phyloP scores from a whole-genome alignment of 768 basidiomycete genomes.

The Phallus indusiatus region DNA sequence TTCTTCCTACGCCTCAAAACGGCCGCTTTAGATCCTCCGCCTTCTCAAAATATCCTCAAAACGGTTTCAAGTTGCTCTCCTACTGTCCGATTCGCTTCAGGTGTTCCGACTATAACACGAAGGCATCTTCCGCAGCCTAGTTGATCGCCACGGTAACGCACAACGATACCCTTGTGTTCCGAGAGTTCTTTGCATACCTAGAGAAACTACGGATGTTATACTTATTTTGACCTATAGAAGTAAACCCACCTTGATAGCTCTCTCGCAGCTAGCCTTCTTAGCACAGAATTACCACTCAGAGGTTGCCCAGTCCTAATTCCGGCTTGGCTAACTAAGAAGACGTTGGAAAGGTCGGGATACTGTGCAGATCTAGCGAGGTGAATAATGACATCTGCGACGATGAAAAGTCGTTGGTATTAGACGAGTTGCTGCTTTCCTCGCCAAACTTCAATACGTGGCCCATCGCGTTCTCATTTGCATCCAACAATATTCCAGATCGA shows the following conservation, averaged over 20 bases:
- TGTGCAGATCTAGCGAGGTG: slow-evolving; percentile 54
- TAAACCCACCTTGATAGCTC: slow-evolving; percentile 31
- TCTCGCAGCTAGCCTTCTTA: slow-evolving; percentile 50
- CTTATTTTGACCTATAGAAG: background rate
- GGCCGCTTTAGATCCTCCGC: no score
- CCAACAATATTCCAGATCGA: slow-evolving; percentile 80
- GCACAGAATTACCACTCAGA: slow-evolving; percentile 77
- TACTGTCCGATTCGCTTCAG: slow-evolving; percentile 61
- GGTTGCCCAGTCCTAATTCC: slow-evolving; percentile 49
- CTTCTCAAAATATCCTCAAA: slow-evolving; percentile 26
- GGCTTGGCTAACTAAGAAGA: slow-evolving; percentile 62
- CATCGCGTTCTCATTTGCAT: slow-evolving; percentile 95
- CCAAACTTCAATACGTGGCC: slow-evolving; percentile 52
- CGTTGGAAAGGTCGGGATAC: slow-evolving; percentile 90
- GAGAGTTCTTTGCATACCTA: slow-evolving; percentile 74
- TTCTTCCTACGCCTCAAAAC: no score
- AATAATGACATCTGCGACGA: slow-evolving; percentile 19
- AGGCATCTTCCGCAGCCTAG: slow-evolving; percentile 79
- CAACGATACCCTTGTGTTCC: slow-evolving; percentile 78
- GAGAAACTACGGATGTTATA: slow-evolving; percentile 17
- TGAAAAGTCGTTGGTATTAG: slow-evolving; percentile 23
- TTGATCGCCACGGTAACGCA: slow-evolving; percentile 82
- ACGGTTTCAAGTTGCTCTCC: slow-evolving; percentile 46
- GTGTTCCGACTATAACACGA: slow-evolving; percentile 82
- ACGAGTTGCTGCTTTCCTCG: slow-evolving; percentile 18